Evolutionary conservation across 2,329 filamentous ascomycete species (phyloP).

Genomic region (Leptodontidium sp.): DNA sequence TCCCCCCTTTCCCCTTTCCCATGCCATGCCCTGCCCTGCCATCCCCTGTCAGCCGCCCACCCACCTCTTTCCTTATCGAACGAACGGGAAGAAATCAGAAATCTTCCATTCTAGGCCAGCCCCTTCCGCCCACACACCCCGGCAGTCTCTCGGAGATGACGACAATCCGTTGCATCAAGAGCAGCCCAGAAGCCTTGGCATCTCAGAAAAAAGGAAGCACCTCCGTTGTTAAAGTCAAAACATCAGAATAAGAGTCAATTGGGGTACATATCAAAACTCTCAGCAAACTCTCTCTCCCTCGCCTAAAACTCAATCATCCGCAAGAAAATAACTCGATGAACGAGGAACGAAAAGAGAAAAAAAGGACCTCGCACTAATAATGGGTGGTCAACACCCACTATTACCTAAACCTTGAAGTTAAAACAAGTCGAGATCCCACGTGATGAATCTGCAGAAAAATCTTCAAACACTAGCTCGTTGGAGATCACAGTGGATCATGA

Average conservation of each 20-base stretch:
- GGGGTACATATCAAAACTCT: too few relatives aligned
- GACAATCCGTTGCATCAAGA: conserved; percentile 13
- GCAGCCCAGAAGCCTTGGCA: conserved; percentile 1
- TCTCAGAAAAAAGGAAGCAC: not conserved
- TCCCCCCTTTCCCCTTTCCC: too few relatives aligned
- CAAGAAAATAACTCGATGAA: too few relatives aligned
- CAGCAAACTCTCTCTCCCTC: too few relatives aligned
- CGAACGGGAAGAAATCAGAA: not conserved
- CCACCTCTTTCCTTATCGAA: conserved; percentile 2
- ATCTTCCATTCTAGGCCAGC: not conserved
- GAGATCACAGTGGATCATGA: conserved; percentile 23
- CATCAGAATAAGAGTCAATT: too few relatives aligned
- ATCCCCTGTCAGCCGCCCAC: not conserved
- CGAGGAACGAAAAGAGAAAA: too few relatives aligned
- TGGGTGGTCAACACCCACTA: too few relatives aligned
- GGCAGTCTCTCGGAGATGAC: conserved; percentile 27
- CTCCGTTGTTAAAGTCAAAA: too few relatives aligned
- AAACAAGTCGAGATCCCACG: not conserved
- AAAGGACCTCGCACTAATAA: too few relatives aligned
- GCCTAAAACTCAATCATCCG: too few relatives aligned
- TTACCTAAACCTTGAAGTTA: too few relatives aligned
- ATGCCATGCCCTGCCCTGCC: too few relatives aligned
- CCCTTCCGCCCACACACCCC: not conserved
- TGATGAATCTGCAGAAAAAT: conserved; percentile 8
- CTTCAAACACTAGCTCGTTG: conserved; percentile 28